A percentile compares a stretch with the other conserved stretches of the same genome.
phyloP scores from a whole-genome alignment of 1,284 basidiomycete species.

The Coriolopsis trogii region DNA sequence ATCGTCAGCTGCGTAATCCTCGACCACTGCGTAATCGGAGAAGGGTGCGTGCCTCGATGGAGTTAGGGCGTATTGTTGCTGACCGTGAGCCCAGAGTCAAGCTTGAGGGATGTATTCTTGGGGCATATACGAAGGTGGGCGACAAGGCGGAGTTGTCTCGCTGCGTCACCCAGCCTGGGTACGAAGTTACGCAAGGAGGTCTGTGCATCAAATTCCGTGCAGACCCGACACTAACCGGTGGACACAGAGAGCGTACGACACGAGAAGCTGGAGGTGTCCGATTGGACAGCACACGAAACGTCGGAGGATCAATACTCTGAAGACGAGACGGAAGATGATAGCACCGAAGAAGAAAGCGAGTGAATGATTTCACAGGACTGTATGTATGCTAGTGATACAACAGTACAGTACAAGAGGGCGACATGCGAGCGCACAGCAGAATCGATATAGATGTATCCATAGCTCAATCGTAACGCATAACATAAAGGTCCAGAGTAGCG shows the following conservation, averaged over 20 bases:
- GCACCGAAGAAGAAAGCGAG: conserved; percentile 3
- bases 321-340: conserved; percentile 12
- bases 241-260: conserved; percentile 32
- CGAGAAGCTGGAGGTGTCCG: conserved; percentile 40
- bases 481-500: conserved; percentile 3
- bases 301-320: conserved; percentile 25
- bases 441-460: conserved; percentile 20
- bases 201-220: conserved; percentile 25
- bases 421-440: conserved; percentile 20
- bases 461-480: conserved; percentile 13
- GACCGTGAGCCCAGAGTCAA: conserved; percentile 63
- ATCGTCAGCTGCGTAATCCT: conserved; percentile 87
- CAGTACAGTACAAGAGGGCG: conserved; percentile 25
- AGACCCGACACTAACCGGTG: background rate
- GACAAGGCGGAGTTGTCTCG: conserved; percentile 78
- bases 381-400: conserved; percentile 28
- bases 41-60: conserved; percentile 60
- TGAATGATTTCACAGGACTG: conserved; percentile 22
- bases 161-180: conserved; percentile 89
- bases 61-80: background rate
- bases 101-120: conserved; percentile 88
- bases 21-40: conserved; percentile 88
- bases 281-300: conserved; percentile 37
- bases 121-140: conserved; percentile 82
- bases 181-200: conserved; percentile 79